Evolutionary conservation across 169 alveolate species (phyloP), one percentile per base, ranked within the genome.

Genomic region (Cystoisospora suis): DNA sequence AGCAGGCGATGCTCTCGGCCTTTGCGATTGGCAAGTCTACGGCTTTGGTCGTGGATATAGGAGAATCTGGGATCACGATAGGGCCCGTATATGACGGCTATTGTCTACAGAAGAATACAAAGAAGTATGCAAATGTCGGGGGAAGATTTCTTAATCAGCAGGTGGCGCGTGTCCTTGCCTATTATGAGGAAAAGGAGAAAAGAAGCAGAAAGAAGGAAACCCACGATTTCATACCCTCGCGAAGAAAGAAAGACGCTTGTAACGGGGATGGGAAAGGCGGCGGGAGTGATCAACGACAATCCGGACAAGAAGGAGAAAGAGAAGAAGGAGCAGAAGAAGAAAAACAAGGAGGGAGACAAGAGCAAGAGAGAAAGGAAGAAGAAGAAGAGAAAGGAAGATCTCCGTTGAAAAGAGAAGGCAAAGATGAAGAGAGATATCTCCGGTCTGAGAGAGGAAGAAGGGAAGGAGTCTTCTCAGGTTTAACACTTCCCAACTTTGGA

Each of bases 41-140:
- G 3, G 97, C 98, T 42, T 80, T 97, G 46, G 96, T 97, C 29
- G 95, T 97, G 79, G 99, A 97, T 89, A 94, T 97, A 29, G 99
- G 99, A 15, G 98, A 96, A 40, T 91, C 96, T 45, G 80, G 90
- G 27, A 95, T 98, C 29, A 94, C 95, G 83, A 96, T 98, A 20
- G 95, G 95, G 3, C 98, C 99, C 20, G 98, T 98, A 9, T 94
- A 93, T 88, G 99, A 98, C 80, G 99, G 99, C 47, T 97, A 95
- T 94, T 96, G 96, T 27, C 93, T 98, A 15, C 96, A 87, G 91
- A 97, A 96, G 77, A 90, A 95, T 75, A 86, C 95, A 32, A 81
- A 94, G 40, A 95, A 95, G 89, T 94, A 92, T 83, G 96, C 96
- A 40, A 94, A 97, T 38, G 99, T 98, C 47, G 99, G 99, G 20